Conservation (phyloP, 1,284 basidiomycete species). For the Ganoderma lingzhi region DNA sequence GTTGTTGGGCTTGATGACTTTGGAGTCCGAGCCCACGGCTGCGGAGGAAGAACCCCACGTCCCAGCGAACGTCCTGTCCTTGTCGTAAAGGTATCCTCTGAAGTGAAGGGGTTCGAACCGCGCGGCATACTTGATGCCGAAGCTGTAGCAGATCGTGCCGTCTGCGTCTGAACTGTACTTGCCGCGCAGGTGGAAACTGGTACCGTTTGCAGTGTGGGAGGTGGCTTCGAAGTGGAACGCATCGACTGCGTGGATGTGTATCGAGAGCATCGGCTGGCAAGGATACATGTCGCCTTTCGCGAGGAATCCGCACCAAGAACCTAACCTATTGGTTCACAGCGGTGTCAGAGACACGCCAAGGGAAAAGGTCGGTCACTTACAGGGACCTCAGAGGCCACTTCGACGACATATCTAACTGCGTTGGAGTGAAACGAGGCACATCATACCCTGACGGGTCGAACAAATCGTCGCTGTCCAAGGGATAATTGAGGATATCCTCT, state of each 20-base stretch:
- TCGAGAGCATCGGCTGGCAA: slow-evolving; percentile 21
- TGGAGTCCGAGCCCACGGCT: neutral
- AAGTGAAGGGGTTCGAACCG: slow-evolving; percentile 21
- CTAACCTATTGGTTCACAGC: neutral
- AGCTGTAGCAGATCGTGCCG: slow-evolving; percentile 5
- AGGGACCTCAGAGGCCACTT: slow-evolving; percentile 11
- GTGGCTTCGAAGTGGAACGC: slow-evolving; percentile 14
- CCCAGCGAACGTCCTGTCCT: slow-evolving; percentile 23
- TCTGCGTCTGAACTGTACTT: slow-evolving; percentile 6
- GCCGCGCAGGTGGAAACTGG: slow-evolving; percentile 13
- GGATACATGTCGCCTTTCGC: slow-evolving; percentile 19
- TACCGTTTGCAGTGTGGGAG: slow-evolving; percentile 16
- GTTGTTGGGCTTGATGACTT: neutral
- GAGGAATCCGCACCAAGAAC: slow-evolving; percentile 20
- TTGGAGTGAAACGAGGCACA: slow-evolving; percentile 2
- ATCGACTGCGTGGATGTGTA: slow-evolving; percentile 15
- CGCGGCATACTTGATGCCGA: slow-evolving; percentile 15
- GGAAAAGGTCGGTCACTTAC: neutral
- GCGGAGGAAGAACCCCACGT: slow-evolving; percentile 13
- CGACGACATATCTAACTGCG: slow-evolving; percentile 7
- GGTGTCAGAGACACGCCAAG: neutral
- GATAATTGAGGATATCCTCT: slow-evolving; percentile 32
- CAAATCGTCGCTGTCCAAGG: slow-evolving; percentile 21
- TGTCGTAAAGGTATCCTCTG: slow-evolving; percentile 19
- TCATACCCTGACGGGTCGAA: slow-evolving; percentile 35